Evolutionary conservation across 2,329 filamentous ascomycete genomes (phyloP).

Genomic region (Sarocladiaceae sp.): DNA sequence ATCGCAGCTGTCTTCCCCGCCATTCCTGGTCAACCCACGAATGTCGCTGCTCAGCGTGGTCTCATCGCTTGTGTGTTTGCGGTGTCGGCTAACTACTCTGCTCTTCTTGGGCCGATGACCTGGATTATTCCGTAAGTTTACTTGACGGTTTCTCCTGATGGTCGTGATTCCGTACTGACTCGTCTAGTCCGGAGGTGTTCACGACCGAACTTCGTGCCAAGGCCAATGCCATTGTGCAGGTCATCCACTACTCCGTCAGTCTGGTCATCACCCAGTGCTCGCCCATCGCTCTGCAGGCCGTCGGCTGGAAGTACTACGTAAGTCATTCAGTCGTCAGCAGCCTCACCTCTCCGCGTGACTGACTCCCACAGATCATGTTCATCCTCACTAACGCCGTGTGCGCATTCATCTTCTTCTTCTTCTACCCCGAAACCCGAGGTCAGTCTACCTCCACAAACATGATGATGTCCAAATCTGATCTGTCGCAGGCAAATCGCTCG

Average conservation of each 20-base stretch:
- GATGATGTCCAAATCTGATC: slow-evolving; percentile 9
- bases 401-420: slow-evolving; percentile 28
- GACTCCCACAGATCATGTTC: slow-evolving; percentile 33
- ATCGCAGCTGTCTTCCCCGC: slow-evolving; percentile 32
- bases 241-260: slow-evolving; percentile 36
- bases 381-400: slow-evolving; percentile 33
- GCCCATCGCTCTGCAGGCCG: slow-evolving; percentile 31
- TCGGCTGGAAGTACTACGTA: slow-evolving; percentile 38
- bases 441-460: neutral
- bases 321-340: slow-evolving; percentile 2
- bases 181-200: slow-evolving; percentile 32
- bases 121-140: slow-evolving; percentile 36
- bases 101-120: slow-evolving; percentile 34
- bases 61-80: slow-evolving; percentile 35
- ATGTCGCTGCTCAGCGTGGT: slow-evolving; percentile 31
- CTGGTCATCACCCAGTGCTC: slow-evolving; percentile 36
- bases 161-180: neutral
- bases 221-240: slow-evolving; percentile 35
- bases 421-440: slow-evolving; percentile 35
- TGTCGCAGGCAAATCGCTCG: slow-evolving; percentile 31
- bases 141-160: neutral
- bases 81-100: slow-evolving; percentile 26
- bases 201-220: slow-evolving; percentile 35
- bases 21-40: slow-evolving; percentile 28
- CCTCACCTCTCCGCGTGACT: neutral